phyloP scores from a whole-genome alignment of 345 rosid genomes.

The Lepidium didymum region DNA sequence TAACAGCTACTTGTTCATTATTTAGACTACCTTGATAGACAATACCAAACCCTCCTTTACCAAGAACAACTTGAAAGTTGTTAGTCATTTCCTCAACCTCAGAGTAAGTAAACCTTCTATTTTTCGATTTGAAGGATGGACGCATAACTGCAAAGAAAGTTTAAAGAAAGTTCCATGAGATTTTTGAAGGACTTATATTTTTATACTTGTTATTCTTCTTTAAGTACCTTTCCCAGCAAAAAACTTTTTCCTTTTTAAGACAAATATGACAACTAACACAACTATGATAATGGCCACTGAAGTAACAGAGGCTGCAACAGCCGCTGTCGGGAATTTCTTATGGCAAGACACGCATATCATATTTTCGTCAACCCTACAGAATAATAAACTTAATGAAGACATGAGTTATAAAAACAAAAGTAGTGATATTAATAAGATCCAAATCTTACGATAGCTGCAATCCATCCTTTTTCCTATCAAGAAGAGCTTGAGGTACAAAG shows the following conservation, averaged over 20 bases:
- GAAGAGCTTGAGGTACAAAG: conserved; percentile 29
- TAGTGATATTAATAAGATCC: not conserved
- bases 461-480: conserved; percentile 20
- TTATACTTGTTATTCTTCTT: not conserved
- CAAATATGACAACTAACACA: not conserved
- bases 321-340: conserved; percentile 7
- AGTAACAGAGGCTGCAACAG: conserved; percentile 17
- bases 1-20: conserved; percentile 45
- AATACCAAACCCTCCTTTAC: conserved; percentile 49
- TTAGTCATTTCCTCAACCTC: conserved; percentile 34
- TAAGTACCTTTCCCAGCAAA: not conserved
- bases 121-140: conserved; percentile 15
- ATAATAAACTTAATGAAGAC: not conserved
- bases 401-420: not conserved
- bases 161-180: not conserved
- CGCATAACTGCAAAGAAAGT: not conserved
- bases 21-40: conserved; percentile 36
- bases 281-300: not conserved
- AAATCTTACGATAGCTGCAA: conserved; percentile 26
- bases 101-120: conserved; percentile 18
- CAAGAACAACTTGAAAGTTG: conserved; percentile 31
- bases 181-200: not conserved
- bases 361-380: conserved; percentile 34
- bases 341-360: conserved; percentile 14
- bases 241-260: not conserved